A percentile compares a stretch with the other conserved stretches of the same genome.
Conservation (phyloP, 768 basidiomycete species). For the Tylopilus felleus region DNA sequence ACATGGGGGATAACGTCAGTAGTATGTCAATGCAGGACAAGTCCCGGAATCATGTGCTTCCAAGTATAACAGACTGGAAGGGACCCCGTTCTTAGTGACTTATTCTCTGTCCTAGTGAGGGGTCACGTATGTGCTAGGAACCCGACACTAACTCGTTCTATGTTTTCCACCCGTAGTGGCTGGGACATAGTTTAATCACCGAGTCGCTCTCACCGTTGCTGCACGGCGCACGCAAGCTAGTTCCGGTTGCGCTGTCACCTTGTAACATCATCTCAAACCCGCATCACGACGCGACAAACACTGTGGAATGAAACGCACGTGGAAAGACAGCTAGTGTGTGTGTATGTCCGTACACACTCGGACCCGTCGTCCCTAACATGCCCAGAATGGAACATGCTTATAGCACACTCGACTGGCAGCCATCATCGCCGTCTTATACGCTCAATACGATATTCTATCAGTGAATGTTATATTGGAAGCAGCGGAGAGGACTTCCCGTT, state of each 20-base stretch:
- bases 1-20: not conserved
- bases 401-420: not conserved
- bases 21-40: not conserved
- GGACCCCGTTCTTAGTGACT: not conserved
- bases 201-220: not conserved
- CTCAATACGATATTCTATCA: constrained; percentile 15
- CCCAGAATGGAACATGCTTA: constrained; percentile 1
- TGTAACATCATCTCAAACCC: not conserved
- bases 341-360: constrained; percentile 2
- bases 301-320: constrained; percentile 16
- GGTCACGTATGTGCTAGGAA: not conserved
- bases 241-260: not conserved
- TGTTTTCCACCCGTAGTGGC: not conserved
- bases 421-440: constrained; percentile 10
- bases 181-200: constrained; percentile 7
- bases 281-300: constrained; percentile 2
- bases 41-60: not conserved
- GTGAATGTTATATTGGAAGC: not conserved
- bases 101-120: not conserved
- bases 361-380: constrained; percentile 6
- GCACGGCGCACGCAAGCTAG: not conserved
- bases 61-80: not conserved
- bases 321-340: not conserved
- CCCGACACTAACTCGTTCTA: not conserved
- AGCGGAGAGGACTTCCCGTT: not conserved